Conservation (phyloP, 345 rosid species). For the Chamaenerion angustifolium region DNA sequence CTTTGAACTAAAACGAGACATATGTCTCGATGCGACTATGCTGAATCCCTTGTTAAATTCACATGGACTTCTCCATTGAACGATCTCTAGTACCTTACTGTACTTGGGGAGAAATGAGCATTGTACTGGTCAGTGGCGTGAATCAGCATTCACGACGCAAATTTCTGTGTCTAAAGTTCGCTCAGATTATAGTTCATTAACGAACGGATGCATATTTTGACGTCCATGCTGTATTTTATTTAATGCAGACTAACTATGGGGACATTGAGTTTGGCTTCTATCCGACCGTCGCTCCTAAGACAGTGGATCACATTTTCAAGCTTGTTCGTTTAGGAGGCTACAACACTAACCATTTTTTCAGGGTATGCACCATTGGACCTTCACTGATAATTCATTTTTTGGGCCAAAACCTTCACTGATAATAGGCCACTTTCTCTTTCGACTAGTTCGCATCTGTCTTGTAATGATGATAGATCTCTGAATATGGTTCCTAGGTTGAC, state of each 20-base stretch:
- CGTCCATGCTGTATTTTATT: constrained; percentile 3
- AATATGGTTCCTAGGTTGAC: constrained; percentile 43
- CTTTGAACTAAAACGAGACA: too few relatives aligned
- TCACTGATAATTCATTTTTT: neutral
- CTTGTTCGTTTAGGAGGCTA: constrained; percentile 87
- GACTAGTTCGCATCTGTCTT: too few relatives aligned
- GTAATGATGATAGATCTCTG: neutral
- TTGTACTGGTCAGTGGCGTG: too few relatives aligned
- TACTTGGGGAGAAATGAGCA: too few relatives aligned
- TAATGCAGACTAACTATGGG: constrained; percentile 61
- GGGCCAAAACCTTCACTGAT: neutral
- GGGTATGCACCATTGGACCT: constrained; percentile 31
- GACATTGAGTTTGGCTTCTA: constrained; percentile 88
- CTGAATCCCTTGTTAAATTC: too few relatives aligned
- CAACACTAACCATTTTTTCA: constrained; percentile 84
- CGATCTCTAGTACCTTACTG: too few relatives aligned
- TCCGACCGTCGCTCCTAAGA: constrained; percentile 76
- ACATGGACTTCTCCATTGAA: too few relatives aligned
- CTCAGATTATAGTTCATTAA: neutral
- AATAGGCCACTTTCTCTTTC: neutral
- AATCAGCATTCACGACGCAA: too few relatives aligned
- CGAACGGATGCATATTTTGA: neutral
- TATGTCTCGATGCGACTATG: too few relatives aligned
- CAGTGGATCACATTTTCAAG: constrained; percentile 86
- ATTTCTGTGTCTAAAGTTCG: neutral